phyloP scores from a whole-genome alignment of 2,329 filamentous ascomycete species.

The Pseudogymnoascus sp. region DNA sequence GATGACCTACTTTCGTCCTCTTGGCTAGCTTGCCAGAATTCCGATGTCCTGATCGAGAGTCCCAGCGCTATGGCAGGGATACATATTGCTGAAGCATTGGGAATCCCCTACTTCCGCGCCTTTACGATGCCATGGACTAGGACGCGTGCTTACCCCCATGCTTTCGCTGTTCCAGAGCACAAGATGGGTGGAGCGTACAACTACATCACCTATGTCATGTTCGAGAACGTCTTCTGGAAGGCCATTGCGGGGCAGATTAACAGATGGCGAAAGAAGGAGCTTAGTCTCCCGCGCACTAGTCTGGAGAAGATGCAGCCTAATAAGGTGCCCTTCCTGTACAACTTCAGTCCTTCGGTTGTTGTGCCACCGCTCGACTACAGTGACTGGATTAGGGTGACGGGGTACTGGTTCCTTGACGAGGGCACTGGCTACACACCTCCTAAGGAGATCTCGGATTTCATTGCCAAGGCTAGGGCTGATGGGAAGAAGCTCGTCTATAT shows the following conservation, averaged over 20 bases:
- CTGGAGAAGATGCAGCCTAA: constrained; percentile 90
- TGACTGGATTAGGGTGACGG: constrained; percentile 95
- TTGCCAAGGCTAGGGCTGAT: constrained; percentile 71
- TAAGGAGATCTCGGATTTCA: constrained; percentile 69
- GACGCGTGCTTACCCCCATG: constrained; percentile 91
- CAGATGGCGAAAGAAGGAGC: constrained; percentile 75
- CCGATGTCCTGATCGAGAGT: constrained; percentile 87
- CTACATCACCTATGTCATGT: constrained; percentile 89
- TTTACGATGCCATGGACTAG: constrained; percentile 99
- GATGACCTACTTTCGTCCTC: constrained; percentile 78
- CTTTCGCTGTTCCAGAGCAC: constrained; percentile 84
- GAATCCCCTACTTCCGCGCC: constrained; percentile 91
- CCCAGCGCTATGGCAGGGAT: constrained; percentile 97
- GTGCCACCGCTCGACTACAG: constrained; percentile 89
- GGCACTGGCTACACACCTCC: constrained; percentile 63
- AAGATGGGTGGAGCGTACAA: constrained; percentile 97
- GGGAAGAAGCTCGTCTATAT: constrained; percentile 92
- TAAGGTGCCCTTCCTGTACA: constrained; percentile 97
- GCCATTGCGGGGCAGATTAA: constrained; percentile 88
- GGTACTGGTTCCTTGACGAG: constrained; percentile 97
- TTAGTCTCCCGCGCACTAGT: constrained; percentile 72
- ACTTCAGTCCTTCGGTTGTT: constrained; percentile 93
- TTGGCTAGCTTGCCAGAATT: constrained; percentile 76
- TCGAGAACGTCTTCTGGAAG: constrained; percentile 96
- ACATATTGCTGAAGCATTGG: constrained; percentile 88